Evolutionary conservation across 1,284 basidiomycete genomes (phyloP).

Genomic region (Coniophora puteana): DNA sequence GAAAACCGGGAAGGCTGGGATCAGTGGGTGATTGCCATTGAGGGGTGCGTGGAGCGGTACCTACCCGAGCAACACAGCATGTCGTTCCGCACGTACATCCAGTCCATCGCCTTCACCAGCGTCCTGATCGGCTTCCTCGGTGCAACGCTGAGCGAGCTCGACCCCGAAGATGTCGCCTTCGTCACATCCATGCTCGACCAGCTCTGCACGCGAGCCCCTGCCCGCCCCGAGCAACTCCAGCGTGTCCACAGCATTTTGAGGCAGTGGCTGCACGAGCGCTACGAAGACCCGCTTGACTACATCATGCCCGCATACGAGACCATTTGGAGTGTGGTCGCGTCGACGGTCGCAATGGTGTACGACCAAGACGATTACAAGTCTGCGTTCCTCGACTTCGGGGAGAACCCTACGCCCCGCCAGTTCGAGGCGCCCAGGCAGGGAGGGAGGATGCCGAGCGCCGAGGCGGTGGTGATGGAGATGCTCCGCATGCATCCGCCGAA

Average conservation of each 20-base stretch:
- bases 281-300: constrained; percentile 41
- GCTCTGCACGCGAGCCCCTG: constrained; percentile 30
- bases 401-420: constrained; percentile 29
- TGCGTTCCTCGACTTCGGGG: constrained; percentile 36
- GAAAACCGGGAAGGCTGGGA: constrained; percentile 25
- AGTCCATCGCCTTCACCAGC: constrained; percentile 38
- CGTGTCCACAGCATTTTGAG: constrained; percentile 28
- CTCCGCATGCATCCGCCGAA: constrained; percentile 47
- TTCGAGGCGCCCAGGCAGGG: constrained; percentile 24
- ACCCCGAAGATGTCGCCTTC: constrained; percentile 27
- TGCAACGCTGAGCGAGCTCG: constrained; percentile 27
- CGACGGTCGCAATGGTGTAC: constrained; percentile 35
- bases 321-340: constrained; percentile 57
- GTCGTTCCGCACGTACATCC: constrained; percentile 38
- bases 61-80: background rate
- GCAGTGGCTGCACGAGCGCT: constrained; percentile 29
- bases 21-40: constrained; percentile 20
- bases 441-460: constrained; percentile 28
- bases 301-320: constrained; percentile 59
- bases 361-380: constrained; percentile 18
- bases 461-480: constrained; percentile 38
- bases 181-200: constrained; percentile 36
- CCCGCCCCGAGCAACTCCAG: constrained; percentile 10
- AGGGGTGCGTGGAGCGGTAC: constrained; percentile 18
- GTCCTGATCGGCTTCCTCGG: constrained; percentile 38